Evolutionary conservation across 2,329 filamentous ascomycete genomes (phyloP), one percentile per base, ranked within the genome.

Genomic region (Fusarium piperis): DNA sequence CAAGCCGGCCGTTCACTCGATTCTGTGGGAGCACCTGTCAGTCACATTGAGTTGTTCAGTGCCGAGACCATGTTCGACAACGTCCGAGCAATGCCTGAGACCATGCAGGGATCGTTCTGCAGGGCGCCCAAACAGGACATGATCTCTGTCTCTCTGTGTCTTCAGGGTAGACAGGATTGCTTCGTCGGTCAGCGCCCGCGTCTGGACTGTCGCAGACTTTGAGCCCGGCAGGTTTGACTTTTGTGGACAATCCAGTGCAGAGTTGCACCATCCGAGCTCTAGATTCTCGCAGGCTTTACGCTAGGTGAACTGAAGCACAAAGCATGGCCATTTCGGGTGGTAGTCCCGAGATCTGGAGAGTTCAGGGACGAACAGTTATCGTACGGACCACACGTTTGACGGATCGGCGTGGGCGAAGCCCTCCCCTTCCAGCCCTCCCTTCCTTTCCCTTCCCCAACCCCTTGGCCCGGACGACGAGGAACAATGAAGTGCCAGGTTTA

Each of bases 391-490:
- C 44, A 46, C 36, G 57, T 61, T 62, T 62, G 36, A 61, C 57
- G 46, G 68, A 72, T 72, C 72, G 72, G 65, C 72, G 66, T 58
- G 36, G 68, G 67, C 71, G 61, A 75, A 66, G 65, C 59, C 65
- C 61, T 62, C 62, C 65, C 41, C 30, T 16, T 32, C 20, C 20
- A 48, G 23, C 13, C 35, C 16, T 48, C 23, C 44, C 44, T 48
- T 30, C 23, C 16, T 10, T 48, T 48, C 10, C 3, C 23, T 48
- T 48, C 18, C 53, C 59, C 62, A 70, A 64, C 57, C 69, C 66
- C 41, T 72, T 64, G 57, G 58, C 38, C 72, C 59, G 61, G 56
- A 67, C 59, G 51, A 70, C 41, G 35, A 51, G 44, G 28, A 48
- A 55, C 55, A 46, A 62, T 53, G 62, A 38, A 62, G 28, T 58